Evolutionary conservation across 2,329 filamentous ascomycete genomes (phyloP), one percentile per base, ranked within the genome.

Genomic region (Coniochaeta ligniaria): DNA sequence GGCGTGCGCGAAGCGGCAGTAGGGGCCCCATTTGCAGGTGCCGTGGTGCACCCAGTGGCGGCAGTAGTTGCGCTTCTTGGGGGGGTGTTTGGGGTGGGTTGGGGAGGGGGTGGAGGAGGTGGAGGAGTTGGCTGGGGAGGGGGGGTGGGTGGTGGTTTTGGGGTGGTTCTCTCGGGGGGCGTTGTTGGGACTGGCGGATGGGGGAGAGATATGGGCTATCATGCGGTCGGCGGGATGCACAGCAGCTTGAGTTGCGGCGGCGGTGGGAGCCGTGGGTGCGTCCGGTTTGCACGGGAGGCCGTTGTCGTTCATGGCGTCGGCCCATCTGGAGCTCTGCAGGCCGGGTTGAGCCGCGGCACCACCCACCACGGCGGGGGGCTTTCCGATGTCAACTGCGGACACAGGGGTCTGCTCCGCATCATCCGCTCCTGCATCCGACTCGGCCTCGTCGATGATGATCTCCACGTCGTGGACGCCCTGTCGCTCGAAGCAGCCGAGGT

Each of bases 1-100:
- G 61, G 66, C 66, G 67, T 84, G 81, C 55, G 66, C 64, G 67
- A 74, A 79, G 4, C 72, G 72, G 68, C 81, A 84, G 9, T 68
- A 63, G 7, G 61, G 57, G 3, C 75, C 77, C 70, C 73, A 82
- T 65, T 72, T 75, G 68, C 81, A 84, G 14, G 69, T 73, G 7
- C 80, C 80, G 45, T 75, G 70, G 58, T 73, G 72, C 67, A 79
- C 81, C 79, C 79, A 84, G 67, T 78, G 72, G 14, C 75, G 74
- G 68, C 81, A 82, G 67, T 70, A 69, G 59, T 11, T 58, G 22
- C 41, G n/a, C 16, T 54, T 57, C 20, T 57, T 31, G 59, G 7
- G 55, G 38, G 54, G n/a, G 38, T 60, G 38, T 14, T 43, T 14
- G n/a, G 20, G 31, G 5, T 5, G 38, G 17, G n/a, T n/a, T n/a